phyloP scores from a whole-genome alignment of 2,329 filamentous ascomycete genomes.

The Immersiporthe knoxdaviesiana region DNA sequence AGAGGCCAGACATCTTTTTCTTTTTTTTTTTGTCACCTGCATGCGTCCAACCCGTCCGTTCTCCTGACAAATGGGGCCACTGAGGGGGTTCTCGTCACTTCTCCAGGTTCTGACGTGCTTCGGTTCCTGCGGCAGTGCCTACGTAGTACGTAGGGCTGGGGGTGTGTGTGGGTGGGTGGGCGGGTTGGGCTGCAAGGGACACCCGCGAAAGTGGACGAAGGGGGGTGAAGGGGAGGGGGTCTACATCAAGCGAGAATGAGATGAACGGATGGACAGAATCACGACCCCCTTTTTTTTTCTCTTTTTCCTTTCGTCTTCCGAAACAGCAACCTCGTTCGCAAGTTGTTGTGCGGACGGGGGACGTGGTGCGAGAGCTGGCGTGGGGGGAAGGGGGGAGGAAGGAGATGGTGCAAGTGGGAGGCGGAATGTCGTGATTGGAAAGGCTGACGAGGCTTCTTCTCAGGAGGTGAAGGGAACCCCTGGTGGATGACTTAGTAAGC shows the following conservation, averaged over 20 bases:
- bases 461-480: conserved; percentile 5
- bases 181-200: conserved; percentile 17
- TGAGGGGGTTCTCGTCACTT: conserved; percentile 7
- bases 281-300: background rate
- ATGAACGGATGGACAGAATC: background rate
- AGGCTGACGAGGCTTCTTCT: conserved; percentile 13
- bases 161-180: too few species aligned
- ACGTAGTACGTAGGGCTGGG: conserved; percentile 18
- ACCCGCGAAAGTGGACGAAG: background rate
- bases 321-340: background rate
- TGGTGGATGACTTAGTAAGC: background rate
- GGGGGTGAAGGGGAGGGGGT: background rate
- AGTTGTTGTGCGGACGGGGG: background rate
- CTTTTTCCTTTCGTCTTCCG: background rate
- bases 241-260: conserved; percentile 2
- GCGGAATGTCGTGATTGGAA: conserved; percentile 18
- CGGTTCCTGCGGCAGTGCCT: conserved; percentile 18
- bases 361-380: background rate
- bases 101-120: conserved; percentile 23
- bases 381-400: too few species aligned
- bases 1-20: background rate
- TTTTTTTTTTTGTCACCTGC: background rate
- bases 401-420: conserved; percentile 18
- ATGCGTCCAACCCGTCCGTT: background rate
- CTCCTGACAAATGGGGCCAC: background rate